Base-by-base conservation (phyloP, 1,139 yeast species). In the Debaryomyces sp. region DNA sequence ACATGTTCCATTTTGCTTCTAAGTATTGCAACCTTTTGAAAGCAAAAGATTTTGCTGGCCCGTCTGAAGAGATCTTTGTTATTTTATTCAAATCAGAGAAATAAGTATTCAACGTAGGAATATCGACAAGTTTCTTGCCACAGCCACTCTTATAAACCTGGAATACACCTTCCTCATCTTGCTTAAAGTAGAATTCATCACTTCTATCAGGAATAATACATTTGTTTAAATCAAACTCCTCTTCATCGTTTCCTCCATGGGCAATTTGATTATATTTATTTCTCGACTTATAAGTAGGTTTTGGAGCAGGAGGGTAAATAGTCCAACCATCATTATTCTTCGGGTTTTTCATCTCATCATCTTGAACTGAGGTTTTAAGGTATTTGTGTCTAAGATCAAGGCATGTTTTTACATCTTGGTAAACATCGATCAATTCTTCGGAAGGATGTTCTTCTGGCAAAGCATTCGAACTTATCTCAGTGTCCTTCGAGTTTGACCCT, bases 21-120 rank as follows among this genome's bases (percentile, higher is more conserved):
- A 95, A 77, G 63, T 91, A 94, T 68, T 92, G 96, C 57, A 95
- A 73, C 60, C 99, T 81, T 64, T 95, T 85, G 68, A 90, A 95
- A 0, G 99, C 97, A 77, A 94, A 95, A 9, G 97, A 89, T 67
- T 95, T 95, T n/a, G 96, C 82, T 3, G 99, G 99, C 0, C 99
- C 99, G 66, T 92, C 97, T 3, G 95, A 85, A 5, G 96, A 87
- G 47, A 90, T 79, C 21, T 77, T 70, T 26, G 82, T 80, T 54
- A 94, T 81, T 48, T 76, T 81, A 48, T 87, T 94, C 62, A 92
- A 71, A 64, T 94, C 99, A 57, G 81, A 70, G 66, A 89, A 94
- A 67, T 87, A 95, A 41, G 94, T 97, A 49, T 81, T 80, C 51
- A 95, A 75, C 1, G 87, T 76, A 10, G 99, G 97, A 13, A 89